Base-by-base conservation (phyloP, 768 basidiomycete species). In the Favolaschia claudopus region DNA sequence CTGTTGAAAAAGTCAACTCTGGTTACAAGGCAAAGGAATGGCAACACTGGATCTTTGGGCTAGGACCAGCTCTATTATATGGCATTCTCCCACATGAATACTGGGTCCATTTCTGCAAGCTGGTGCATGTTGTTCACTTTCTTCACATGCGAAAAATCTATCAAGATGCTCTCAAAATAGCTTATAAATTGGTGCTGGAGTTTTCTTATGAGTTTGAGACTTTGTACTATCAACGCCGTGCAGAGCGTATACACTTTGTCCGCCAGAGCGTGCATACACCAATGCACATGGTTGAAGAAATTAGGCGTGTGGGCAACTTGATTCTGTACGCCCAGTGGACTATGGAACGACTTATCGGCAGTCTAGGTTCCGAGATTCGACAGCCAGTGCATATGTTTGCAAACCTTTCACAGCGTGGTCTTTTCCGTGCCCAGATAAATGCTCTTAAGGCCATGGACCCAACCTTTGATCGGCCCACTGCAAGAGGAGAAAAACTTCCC, bases 31-130 rank as follows among this genome's bases (percentile, higher is more conserved):
- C 66, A 12, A 25, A 22, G 20, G 65, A 66, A 44, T 66, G 17
- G n/a, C 43, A 36, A 29, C 53, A 20, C 17, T 64, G 44, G 24
- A 19, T 67, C 28, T 58, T 33, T 42, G 61, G 62, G 9, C 48
- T 70, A 2, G 62, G 50, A 4, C 75, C 74, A 0, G 71, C 48
- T 0, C 40, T 77, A 2, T 52, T 76, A 1, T 62, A 64, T 31
- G 61, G 58, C 3, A 20, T 71, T 5, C 70, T 72, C 1, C 69
- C 67, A 0, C n/a, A 42, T 0, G 29, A 44, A 17, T 73, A 74
- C 52, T 75, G 65, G 62, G 2, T 1, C 2, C 54, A 74, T 20
- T 73, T 60, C 48, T 74, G 74, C 61, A 66, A 67, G 34, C 63
- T 70, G 0, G 70, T 74, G 2, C 22, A 10, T 3, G 69, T 46